Evolutionary conservation across 805 yeast genomes (phyloP).

Genomic region (Candida stauntonica): DNA sequence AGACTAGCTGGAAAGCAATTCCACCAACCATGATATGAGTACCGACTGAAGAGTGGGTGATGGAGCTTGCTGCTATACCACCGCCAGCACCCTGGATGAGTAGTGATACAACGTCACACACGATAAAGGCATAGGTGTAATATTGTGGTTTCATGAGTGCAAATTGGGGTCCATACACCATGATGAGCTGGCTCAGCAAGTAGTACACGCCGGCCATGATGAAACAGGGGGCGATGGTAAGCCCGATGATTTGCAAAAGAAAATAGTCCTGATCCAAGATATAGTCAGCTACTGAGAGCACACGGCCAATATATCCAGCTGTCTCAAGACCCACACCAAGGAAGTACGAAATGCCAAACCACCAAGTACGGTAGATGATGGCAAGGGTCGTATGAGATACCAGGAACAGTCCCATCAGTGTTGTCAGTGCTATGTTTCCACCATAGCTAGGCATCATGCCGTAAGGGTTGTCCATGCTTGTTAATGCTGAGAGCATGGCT

Average conservation of each 20-base stretch:
- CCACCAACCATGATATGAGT: conserved; percentile 74
- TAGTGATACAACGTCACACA: conserved; percentile 61
- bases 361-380: conserved; percentile 48
- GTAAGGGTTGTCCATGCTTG: conserved; percentile 23
- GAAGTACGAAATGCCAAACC: conserved; percentile 57
- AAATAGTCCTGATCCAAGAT: conserved; percentile 36
- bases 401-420: conserved; percentile 31
- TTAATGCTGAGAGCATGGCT: conserved; percentile 7
- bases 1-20: conserved; percentile 66
- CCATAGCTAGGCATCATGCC: conserved; percentile 47
- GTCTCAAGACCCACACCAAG: conserved; percentile 57
- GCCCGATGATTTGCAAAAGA: conserved; percentile 59
- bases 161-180: conserved; percentile 52
- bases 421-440: conserved; percentile 54
- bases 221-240: conserved; percentile 80
- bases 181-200: conserved; percentile 60
- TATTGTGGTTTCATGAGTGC: conserved; percentile 52
- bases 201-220: conserved; percentile 81
- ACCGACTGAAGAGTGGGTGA: conserved; percentile 43
- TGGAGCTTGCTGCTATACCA: conserved; percentile 57
- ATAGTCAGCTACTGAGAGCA: conserved; percentile 39
- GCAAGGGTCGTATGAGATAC: conserved; percentile 39
- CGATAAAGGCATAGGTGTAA: conserved; percentile 60
- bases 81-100: conserved; percentile 75
- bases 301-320: conserved; percentile 64